Percentiles rank a stretch among this genome's conserved stretches.
phyloP scores from a whole-genome alignment of 2,329 filamentous ascomycete genomes.

The Ophiosphaerella herpotricha region DNA sequence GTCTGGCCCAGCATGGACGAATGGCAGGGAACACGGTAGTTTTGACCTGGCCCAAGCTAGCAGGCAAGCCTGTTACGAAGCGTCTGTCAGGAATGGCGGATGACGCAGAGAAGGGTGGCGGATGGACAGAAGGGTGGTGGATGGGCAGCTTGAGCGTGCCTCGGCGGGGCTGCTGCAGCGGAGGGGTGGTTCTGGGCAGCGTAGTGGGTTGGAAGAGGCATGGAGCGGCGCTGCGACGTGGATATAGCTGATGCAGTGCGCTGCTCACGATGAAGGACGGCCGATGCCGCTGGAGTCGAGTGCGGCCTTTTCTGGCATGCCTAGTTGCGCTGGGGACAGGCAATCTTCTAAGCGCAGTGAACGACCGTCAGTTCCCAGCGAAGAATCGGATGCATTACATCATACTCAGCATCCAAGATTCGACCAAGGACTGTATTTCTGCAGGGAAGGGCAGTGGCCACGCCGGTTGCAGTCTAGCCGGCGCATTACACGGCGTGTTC shows the following conservation, averaged over 20 bases:
- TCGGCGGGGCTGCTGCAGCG: constrained; percentile 25
- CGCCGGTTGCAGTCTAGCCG: constrained; percentile 25
- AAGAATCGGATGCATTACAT: constrained; percentile 34
- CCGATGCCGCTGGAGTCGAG: too few relatives aligned
- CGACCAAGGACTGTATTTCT: constrained; percentile 22
- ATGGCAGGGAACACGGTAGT: constrained; percentile 9
- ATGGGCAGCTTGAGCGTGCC: neutral
- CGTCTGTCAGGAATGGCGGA: constrained; percentile 20
- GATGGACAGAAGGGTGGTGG: constrained; percentile 3
- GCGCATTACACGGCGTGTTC: constrained; percentile 29
- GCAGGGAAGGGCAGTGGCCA: constrained; percentile 20
- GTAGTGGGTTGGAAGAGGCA: too few relatives aligned
- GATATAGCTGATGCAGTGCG: too few relatives aligned
- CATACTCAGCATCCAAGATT: constrained; percentile 19
- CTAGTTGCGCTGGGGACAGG: constrained; percentile 9
- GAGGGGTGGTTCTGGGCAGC: neutral
- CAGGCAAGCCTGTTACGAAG: constrained; percentile 21
- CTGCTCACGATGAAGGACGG: too few relatives aligned
- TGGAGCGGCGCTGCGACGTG: too few relatives aligned
- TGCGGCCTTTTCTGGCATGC: too few relatives aligned
- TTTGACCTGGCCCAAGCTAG: constrained; percentile 29
- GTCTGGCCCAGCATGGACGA: constrained; percentile 23
- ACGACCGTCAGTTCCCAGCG: constrained; percentile 9
- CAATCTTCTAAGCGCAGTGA: constrained; percentile 17
- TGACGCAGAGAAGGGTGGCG: constrained; percentile 29